Evolutionary conservation across 2,329 filamentous ascomycete genomes (phyloP).

Genomic region (Fusarium ambrosium): DNA sequence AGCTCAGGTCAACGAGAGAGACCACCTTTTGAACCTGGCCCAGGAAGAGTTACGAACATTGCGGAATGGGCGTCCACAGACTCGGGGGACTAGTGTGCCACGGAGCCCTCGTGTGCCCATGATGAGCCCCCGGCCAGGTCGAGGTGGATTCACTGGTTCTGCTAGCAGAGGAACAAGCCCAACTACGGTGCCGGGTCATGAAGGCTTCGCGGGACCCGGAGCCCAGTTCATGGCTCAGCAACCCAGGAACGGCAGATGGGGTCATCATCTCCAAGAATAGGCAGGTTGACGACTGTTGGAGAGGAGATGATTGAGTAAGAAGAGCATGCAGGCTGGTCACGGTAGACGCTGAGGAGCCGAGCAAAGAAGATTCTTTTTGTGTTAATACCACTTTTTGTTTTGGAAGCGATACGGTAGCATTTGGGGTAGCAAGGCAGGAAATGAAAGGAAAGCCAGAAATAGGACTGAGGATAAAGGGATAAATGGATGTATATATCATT

Average conservation of each 20-base stretch:
- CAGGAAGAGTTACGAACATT: conserved; percentile 64
- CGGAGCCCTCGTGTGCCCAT: conserved; percentile 68
- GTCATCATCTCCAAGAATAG: conserved; percentile 60
- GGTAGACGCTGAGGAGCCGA: neutral
- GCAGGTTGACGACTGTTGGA: neutral
- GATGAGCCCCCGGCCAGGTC: conserved; percentile 63
- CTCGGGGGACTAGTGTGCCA: conserved; percentile 68
- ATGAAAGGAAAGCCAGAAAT: conserved; percentile 5
- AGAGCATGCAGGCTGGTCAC: neutral
- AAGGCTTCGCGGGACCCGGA: conserved; percentile 48
- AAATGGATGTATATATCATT: neutral
- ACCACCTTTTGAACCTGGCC: conserved; percentile 62
- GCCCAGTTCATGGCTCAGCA: conserved; percentile 57
- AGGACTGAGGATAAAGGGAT: conserved; percentile 4
- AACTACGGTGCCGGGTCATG: conserved; percentile 53
- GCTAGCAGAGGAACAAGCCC: conserved; percentile 67
- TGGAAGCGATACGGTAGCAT: conserved; percentile 6
- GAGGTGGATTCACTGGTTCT: conserved; percentile 52
- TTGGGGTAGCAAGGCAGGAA: conserved; percentile 12
- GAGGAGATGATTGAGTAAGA: neutral
- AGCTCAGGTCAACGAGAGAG: conserved; percentile 62
- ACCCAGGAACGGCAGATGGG: conserved; percentile 58
- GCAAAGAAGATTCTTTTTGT: conserved; percentile 7
- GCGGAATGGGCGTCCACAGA: conserved; percentile 67
- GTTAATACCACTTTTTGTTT: conserved; percentile 25